Conservation (phyloP, 1,284 basidiomycete genomes). For the Sphagnurus paluster region DNA sequence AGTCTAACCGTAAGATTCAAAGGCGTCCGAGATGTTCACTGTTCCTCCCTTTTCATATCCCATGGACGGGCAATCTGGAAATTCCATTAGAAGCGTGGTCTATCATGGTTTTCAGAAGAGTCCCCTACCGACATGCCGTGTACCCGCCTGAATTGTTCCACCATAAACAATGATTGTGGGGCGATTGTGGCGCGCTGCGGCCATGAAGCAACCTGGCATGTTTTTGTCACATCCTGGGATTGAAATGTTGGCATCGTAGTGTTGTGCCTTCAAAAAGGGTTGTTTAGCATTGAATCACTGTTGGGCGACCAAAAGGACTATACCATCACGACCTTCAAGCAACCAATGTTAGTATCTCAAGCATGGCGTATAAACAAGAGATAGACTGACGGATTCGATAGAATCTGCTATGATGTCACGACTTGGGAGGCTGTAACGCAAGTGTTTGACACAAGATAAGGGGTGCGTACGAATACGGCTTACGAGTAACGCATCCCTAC, state of each 20-base stretch:
- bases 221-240: constrained; percentile 91
- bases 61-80: constrained; percentile 73
- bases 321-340: constrained; percentile 66
- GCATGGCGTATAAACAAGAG: neutral
- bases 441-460: constrained; percentile 9
- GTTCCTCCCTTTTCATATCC: constrained; percentile 77
- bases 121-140: constrained; percentile 55
- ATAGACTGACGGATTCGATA: constrained; percentile 71
- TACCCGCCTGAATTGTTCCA: constrained; percentile 79
- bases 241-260: constrained; percentile 86
- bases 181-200: constrained; percentile 80
- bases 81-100: neutral
- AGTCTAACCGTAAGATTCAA: constrained; percentile 72
- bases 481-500: constrained; percentile 82
- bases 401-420: constrained; percentile 91
- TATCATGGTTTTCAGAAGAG: neutral
- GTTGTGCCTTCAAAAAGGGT: constrained; percentile 58
- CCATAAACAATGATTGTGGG: constrained; percentile 87
- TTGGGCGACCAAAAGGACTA: constrained; percentile 1
- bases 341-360: neutral
- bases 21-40: constrained; percentile 82
- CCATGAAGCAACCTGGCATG: constrained; percentile 90
- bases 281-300: neutral
- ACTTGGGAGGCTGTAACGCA: constrained; percentile 67
- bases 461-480: constrained; percentile 22